Base-by-base conservation (phyloP, 495 filamentous ascomycete species). In the Sporormia fimetaria region DNA sequence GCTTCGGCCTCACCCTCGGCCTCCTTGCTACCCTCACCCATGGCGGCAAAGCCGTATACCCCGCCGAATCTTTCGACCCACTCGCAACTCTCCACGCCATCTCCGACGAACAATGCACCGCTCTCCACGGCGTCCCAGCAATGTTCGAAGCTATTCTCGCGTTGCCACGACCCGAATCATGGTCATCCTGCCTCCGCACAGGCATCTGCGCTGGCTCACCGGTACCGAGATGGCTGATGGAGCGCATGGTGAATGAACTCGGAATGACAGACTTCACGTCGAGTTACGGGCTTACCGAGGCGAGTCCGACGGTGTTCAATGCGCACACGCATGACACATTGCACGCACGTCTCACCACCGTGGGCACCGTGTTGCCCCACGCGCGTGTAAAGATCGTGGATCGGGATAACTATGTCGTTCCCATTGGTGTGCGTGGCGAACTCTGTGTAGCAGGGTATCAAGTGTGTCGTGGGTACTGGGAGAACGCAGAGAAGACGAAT, bases 261-360 rank as follows among this genome's bases (percentile, higher is more conserved):
- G 75, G 76, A 35, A 80, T 82, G 75, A 65, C 57, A 3, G 75
- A 81, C 57, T 78, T 78, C 51, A 82, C 77, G 2, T 75, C 68
- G 47, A 77, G 72, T 51, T 83, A 81, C 48, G 79, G 76, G 11
- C 68, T 83, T n/a, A 83, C 78, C 1, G 78, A 83, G 62, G 74
- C 78, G 9, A 74, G 69, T 0, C 78, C 78, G 3, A 80, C 78
- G 4, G 78, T 76, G 54, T 81, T 81, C 63, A 83, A 80, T 50
- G 75, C 78, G 9, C 71, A 76, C 49, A 76, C 72, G 2, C 68
- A 71, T 29, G 78, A 83, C 46, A 67, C 70, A 4, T 69, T 83
- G 24, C 59, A 69, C 28, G 67, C 59, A 10, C 63, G 75, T 18
- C 57, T 83, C 7, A 68, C 65, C 1, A 83, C 78, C 0, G 78